phyloP scores from a whole-genome alignment of 768 basidiomycete species.

The Boletellus emodensis region DNA sequence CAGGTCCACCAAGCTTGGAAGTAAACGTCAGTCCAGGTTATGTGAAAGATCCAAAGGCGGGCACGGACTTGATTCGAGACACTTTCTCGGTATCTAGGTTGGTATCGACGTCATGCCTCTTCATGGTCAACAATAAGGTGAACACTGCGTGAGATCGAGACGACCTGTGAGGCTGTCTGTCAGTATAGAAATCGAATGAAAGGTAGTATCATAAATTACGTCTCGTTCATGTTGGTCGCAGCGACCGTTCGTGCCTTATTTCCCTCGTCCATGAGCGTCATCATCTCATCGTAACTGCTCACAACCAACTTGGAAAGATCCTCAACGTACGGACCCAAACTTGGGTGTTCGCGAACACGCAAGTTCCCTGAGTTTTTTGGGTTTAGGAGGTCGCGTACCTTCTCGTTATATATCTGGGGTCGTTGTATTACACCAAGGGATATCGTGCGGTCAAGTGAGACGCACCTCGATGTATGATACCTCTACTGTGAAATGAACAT shows the following conservation, averaged over 20 bases:
- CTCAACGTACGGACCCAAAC: constrained; percentile 96
- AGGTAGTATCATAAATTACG: constrained; percentile 46
- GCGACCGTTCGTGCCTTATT: constrained; percentile 99
- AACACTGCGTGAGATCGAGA: constrained; percentile 99
- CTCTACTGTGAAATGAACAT: constrained; percentile 84
- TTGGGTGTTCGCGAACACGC: constrained; percentile 95
- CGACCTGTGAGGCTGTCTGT: constrained; percentile 47
- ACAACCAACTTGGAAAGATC: constrained; percentile 93
- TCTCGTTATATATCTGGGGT: constrained; percentile 88
- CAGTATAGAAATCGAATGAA: neutral
- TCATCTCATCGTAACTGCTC: constrained; percentile 91
- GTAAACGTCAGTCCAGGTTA: constrained; percentile 9
- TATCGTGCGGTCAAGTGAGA: neutral
- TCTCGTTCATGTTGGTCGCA: constrained; percentile 99
- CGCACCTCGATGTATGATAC: constrained; percentile 95
- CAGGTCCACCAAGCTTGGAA: constrained; percentile 79
- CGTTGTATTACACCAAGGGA: neutral
- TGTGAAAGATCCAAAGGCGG: neutral
- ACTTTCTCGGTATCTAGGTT: constrained; percentile 97
- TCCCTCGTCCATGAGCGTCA: constrained; percentile 99
- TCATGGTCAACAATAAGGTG: constrained; percentile 91
- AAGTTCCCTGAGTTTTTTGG: constrained; percentile 96
- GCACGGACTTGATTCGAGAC: constrained; percentile 83
- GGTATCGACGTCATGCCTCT: constrained; percentile 75
- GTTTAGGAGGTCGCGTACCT: constrained; percentile 95